Base-by-base conservation (phyloP, 805 yeast genomes). In the Suhomyces sp. region DNA sequence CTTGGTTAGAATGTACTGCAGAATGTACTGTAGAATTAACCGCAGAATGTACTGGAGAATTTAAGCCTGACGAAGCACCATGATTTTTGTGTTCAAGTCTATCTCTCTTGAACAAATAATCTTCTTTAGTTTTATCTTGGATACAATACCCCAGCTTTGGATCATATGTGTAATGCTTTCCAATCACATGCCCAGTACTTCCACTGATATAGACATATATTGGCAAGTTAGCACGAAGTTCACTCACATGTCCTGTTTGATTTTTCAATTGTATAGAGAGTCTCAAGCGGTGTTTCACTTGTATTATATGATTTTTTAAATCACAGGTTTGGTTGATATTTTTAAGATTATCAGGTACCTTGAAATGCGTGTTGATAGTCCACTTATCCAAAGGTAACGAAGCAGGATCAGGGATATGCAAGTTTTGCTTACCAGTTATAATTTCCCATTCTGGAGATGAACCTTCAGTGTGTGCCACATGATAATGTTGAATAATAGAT, bases 141-240 rank as follows among this genome's bases (percentile, higher is more conserved):
- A 46, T 37, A 37, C 64, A 51, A 2, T 45, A 28, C 10, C 65
- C 66, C 17, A 29, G 31, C 22, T 51, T 47, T 6, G 47, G 44
- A 18, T 66, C 68, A 2, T 63, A 43, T 12, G 56, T 64, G 39
- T 44, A 57, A 36, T 61, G 66, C 13, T 47, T 45, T 2, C 70
- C 66, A n/a, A 49, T 43, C 5, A 60, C 66, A 31, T 53, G 54
- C 2, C 72, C 72, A 1, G 51, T 52, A 29, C 60, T 58, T 4
- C 72, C 61, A 35, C 71, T 65, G 12, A 74, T 50, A 39, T 68
- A 72, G 4, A 75, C 48, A 22, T 48, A 46, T 2, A 76, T 53
- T 0, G 81, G 81, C 27, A 76, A 51, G 42, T 73, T 74, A 8
- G 80, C 76, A 32, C 76, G 57, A 20, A 76, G 59, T 45, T 75